Evolutionary conservation across 768 basidiomycete genomes (phyloP), one percentile per base, ranked within the genome.

Genomic region (Lactifluus rugatus): DNA sequence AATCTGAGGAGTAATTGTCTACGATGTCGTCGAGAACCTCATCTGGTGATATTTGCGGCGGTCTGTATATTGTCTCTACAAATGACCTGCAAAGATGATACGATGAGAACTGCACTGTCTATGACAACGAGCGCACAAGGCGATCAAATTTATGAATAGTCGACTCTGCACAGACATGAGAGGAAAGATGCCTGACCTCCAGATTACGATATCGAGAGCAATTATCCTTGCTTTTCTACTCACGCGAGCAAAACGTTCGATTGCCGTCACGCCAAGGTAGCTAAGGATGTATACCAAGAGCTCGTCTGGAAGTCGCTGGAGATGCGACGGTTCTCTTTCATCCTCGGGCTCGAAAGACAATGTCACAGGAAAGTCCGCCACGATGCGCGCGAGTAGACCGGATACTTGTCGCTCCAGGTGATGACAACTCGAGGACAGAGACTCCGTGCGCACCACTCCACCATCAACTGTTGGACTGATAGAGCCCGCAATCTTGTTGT

Each of bases 171-270:
- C 41, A 39, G 26, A 16, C 21, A 31, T 9, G 47, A 51, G 37
- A 28, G 14, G 6, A 37, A 8, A 34, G 26, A 53, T 37, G 39
- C 14, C 76, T 49, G 62, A 87, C 90, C 83, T 86, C 91, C 91
- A 93, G 54, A 91, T 79, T 3, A 74, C 74, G 19, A 78, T 70
- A 60, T 90, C 87, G 51, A 91, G 71, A 10, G 82, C 83, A 19
- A 94, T 62, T 9, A 90, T 66, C 42, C 92, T 79, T 5, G 88
- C 85, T 66, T 85, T 91, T 56, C 85, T 81, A 67, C 80, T 82
- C 2, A 88, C 81, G 19, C 71, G 65, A 0, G 82, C 93, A 66
- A 96, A 93, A 9, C 87, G 78, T 69, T 93, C 93, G 36, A 95
- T 73, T 23, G 82, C 70, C 2, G 79, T 76, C 2, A 79, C 75